These are phyloP conservation scores for Paxillus rubicundulus DNA, from an alignment of 768 basidiomycete species.

Conservation along the genomic window DNA sequence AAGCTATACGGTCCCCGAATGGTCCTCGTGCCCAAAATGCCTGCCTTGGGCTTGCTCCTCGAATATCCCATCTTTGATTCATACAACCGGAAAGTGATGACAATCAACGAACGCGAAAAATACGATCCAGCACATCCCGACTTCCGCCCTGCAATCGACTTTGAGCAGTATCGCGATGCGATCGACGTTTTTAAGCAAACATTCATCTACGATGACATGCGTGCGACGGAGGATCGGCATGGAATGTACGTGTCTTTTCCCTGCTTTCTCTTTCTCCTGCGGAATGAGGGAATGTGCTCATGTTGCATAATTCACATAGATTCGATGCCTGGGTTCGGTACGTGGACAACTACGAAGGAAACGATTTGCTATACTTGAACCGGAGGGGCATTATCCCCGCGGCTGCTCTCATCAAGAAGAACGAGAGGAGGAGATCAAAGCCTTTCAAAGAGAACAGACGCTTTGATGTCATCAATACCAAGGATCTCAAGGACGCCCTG, in stretches of 20 bases:
- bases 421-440: slow-evolving; percentile 47
- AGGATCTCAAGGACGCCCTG: slow-evolving; percentile 27
- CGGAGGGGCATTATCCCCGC: slow-evolving; percentile 73
- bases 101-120: slow-evolving; percentile 40
- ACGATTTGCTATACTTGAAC: slow-evolving; percentile 78
- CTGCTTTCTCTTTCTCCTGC: background rate
- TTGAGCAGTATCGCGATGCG: slow-evolving; percentile 58
- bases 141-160: slow-evolving; percentile 71
- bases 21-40: slow-evolving; percentile 93
- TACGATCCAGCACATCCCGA: slow-evolving; percentile 53
- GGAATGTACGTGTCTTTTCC: slow-evolving; percentile 57
- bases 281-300: background rate
- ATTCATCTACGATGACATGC: slow-evolving; percentile 85
- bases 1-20: slow-evolving; percentile 75
- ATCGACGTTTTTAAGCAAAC: slow-evolving; percentile 84
- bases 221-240: slow-evolving; percentile 73
- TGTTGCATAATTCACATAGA: slow-evolving; percentile 34
- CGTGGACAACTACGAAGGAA: slow-evolving; percentile 72
- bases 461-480: slow-evolving; percentile 58
- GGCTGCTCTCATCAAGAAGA: slow-evolving; percentile 61
- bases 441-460: slow-evolving; percentile 68
- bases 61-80: slow-evolving; percentile 82
- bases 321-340: slow-evolving; percentile 84
- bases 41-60: slow-evolving; percentile 87
- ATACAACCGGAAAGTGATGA: slow-evolving; percentile 62